Evolutionary conservation across 177 flowering plant species (phyloP).

Genomic region (Tripterygium wilfordii): DNA sequence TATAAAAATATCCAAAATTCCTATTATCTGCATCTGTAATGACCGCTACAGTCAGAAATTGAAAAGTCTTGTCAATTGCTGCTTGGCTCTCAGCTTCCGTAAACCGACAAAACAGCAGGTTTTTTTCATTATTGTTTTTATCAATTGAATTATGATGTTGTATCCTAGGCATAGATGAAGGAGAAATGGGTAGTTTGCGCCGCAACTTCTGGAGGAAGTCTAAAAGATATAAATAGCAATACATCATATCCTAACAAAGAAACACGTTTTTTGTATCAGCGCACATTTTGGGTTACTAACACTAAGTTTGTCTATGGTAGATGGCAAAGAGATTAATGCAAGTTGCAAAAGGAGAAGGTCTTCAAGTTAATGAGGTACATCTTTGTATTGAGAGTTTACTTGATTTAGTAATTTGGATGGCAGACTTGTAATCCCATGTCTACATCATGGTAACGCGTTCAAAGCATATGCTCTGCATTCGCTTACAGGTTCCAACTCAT

Average conservation of each 20-base stretch:
- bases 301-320: slow-evolving; percentile 26
- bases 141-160: background rate
- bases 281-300: too few species aligned
- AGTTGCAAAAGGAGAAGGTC: slow-evolving; percentile 79
- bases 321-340: slow-evolving; percentile 91
- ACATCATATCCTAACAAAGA: too few species aligned
- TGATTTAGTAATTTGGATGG: background rate
- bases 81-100: slow-evolving; percentile 73
- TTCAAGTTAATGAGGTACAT: slow-evolving; percentile 89
- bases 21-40: slow-evolving; percentile 95
- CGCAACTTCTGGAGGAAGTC: too few species aligned
- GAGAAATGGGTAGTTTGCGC: too few species aligned
- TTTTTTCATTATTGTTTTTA: background rate
- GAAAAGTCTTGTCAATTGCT: slow-evolving; percentile 85
- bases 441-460: too few species aligned
- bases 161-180: too few species aligned
- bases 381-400: background rate
- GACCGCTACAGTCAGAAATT: slow-evolving; percentile 96
- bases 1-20: slow-evolving; percentile 90
- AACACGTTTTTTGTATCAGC: too few species aligned
- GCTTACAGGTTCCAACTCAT: too few species aligned
- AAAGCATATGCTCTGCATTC: too few species aligned
- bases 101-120: slow-evolving; percentile 99
- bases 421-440: too few species aligned
- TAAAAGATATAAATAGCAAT: too few species aligned